Percentiles rank a stretch among this genome's conserved stretches.
phyloP scores from a whole-genome alignment of 495 filamentous ascomycete species.

The Echria macrotheca region DNA sequence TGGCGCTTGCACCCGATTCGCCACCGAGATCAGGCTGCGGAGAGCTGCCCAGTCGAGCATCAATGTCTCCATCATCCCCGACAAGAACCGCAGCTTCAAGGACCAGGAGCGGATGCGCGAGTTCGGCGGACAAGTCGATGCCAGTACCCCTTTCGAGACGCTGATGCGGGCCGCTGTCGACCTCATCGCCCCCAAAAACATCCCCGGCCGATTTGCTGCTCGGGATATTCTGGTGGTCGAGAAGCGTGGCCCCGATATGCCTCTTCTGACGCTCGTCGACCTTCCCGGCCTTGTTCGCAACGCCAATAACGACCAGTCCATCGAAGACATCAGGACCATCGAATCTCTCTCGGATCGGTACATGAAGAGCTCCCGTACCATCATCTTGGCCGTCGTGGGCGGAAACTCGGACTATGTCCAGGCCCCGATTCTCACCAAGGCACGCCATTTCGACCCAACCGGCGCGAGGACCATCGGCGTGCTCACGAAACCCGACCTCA shows the following conservation, averaged over 20 bases:
- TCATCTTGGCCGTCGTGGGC: slow-evolving; percentile 49
- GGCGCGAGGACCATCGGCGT: slow-evolving; percentile 47
- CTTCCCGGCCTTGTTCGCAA: slow-evolving; percentile 49
- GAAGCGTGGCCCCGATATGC: slow-evolving; percentile 45
- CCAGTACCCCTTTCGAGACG: slow-evolving; percentile 28
- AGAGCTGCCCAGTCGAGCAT: slow-evolving; percentile 41
- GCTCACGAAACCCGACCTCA: slow-evolving; percentile 49
- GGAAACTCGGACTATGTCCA: slow-evolving; percentile 49
- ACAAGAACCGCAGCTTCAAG: slow-evolving; percentile 29
- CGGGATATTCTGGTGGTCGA: slow-evolving; percentile 49
- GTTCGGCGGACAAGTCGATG: slow-evolving; percentile 34
- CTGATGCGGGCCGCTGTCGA: slow-evolving; percentile 32
- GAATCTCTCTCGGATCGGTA: slow-evolving; percentile 42
- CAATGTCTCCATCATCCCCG: slow-evolving; percentile 48
- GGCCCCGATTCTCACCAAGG: slow-evolving; percentile 42
- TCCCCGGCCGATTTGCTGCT: slow-evolving; percentile 34
- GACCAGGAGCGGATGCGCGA: slow-evolving; percentile 39
- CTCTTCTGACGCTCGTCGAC: slow-evolving; percentile 54
- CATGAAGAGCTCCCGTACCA: slow-evolving; percentile 46
- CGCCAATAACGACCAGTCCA: slow-evolving; percentile 42
- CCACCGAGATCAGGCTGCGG: slow-evolving; percentile 52
- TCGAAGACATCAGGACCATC: slow-evolving; percentile 41
- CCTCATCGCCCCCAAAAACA: slow-evolving; percentile 33
- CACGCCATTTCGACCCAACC: slow-evolving; percentile 37
- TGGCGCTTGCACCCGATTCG: slow-evolving; percentile 62